phyloP scores from a whole-genome alignment of 345 rosid genomes.

The Hypericum androsaemum region DNA sequence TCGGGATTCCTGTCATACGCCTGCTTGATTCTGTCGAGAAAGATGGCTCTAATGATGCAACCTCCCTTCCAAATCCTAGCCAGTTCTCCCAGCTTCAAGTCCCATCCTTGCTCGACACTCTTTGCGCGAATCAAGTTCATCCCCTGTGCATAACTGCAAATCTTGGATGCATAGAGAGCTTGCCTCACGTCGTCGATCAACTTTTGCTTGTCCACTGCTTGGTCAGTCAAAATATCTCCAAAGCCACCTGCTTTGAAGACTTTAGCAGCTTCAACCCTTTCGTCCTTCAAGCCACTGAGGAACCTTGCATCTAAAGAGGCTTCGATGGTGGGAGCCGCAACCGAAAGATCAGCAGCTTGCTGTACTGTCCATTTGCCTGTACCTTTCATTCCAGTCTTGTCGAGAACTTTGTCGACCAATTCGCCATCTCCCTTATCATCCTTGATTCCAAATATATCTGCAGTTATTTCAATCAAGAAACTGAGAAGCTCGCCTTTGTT shows the following conservation, averaged over 20 bases:
- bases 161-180: slow-evolving; percentile 90
- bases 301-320: slow-evolving; percentile 86
- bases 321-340: slow-evolving; percentile 89
- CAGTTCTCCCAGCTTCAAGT: slow-evolving; percentile 75
- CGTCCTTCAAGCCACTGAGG: slow-evolving; percentile 87
- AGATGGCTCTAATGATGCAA: slow-evolving; percentile 85
- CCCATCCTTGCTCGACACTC: slow-evolving; percentile 85
- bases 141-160: slow-evolving; percentile 96
- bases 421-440: slow-evolving; percentile 81
- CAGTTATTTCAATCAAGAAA: slow-evolving; percentile 89
- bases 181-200: slow-evolving; percentile 77
- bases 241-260: slow-evolving; percentile 73
- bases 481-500: slow-evolving; percentile 92
- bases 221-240: slow-evolving; percentile 48
- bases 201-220: slow-evolving; percentile 66
- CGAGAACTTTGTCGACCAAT: slow-evolving; percentile 88
- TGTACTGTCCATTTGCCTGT: slow-evolving; percentile 98
- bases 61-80: slow-evolving; percentile 99
- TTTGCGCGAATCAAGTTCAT: slow-evolving; percentile 93
- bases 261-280: slow-evolving; percentile 76
- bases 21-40: slow-evolving; percentile 90
- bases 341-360: slow-evolving; percentile 93
- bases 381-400: slow-evolving; percentile 97
- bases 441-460: slow-evolving; percentile 76
- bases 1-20: slow-evolving; percentile 87